Evolutionary conservation across 805 yeast species (phyloP), one percentile per base, ranked within the genome.

Genomic region (Lipomyces lipofer): DNA sequence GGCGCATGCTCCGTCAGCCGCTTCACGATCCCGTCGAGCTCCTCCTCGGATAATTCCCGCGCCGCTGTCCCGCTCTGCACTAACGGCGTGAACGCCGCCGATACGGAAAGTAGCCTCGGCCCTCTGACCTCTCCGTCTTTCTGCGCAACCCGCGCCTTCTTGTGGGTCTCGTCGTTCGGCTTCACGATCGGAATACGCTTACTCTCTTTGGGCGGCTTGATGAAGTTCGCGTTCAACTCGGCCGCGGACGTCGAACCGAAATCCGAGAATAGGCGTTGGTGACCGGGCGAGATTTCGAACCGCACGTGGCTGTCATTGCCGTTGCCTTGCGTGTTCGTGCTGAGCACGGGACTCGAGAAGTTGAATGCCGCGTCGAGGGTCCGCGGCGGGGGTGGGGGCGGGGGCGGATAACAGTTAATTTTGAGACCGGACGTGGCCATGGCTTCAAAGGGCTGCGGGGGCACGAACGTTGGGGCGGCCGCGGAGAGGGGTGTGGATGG

Each of bases 121-220:
- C n/a, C n/a, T n/a, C n/a, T n/a, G 10, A 19, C 12, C 5, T 17
- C 40, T 10, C 12, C 9, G 24, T 15, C 13, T 9, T 3, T 8
- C 9, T 4, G n/a, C 17, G 40, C 22, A 15, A 10, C 17, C 17
- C 25, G 13, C 25, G 10, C 40, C 13, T 19, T 19, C 25, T 8
- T 19, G n/a, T 17, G 12, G 4, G 30, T 21, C 13, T 22, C 43
- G 4, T 10, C n/a, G 13, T 38, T 35, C 3, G 60, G 58, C 53
- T 56, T 45, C 12, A 53, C 47, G 21, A 53, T 56, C 17, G 60
- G 57, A 28, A 56, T 56, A 13, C 60, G 51, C 49, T 54, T 53
- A 35, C 47, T 56, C 40, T 49, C 60, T n/a, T 40, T 42, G 3
- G 58, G 55, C 12, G 55, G 55, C 7, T 47, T 46, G 22, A 51